Conservation (phyloP, 1,284 basidiomycete genomes). For the Schizophyllum commune region DNA sequence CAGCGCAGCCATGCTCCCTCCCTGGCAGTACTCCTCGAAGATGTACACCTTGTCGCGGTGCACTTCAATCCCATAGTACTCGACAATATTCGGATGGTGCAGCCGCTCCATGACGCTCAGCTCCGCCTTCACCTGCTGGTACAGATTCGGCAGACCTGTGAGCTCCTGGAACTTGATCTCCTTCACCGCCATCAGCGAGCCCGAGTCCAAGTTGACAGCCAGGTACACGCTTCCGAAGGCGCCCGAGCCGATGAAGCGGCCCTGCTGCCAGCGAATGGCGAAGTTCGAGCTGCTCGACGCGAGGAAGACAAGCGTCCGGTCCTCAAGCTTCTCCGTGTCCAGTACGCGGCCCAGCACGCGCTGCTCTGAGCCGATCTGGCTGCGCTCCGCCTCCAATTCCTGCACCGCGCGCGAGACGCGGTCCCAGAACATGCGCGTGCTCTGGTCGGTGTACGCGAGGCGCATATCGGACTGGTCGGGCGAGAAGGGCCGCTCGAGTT, state of each 20-base stretch:
- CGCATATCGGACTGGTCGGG: slow-evolving; percentile 25
- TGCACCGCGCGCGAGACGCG: slow-evolving; percentile 52
- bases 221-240: slow-evolving; percentile 98
- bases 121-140: slow-evolving; percentile 95
- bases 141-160: slow-evolving; percentile 72
- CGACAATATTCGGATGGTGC: slow-evolving; percentile 96
- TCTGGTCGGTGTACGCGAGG: slow-evolving; percentile 49
- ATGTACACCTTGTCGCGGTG: slow-evolving; percentile 99
- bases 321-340: slow-evolving; percentile 86
- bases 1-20: slow-evolving; percentile 86
- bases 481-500: slow-evolving; percentile 40
- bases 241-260: slow-evolving; percentile 94
- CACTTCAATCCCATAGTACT: slow-evolving; percentile 99
- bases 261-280: slow-evolving; percentile 98
- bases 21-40: slow-evolving; percentile 98
- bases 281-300: slow-evolving; percentile 93
- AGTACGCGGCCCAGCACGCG: slow-evolving; percentile 83
- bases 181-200: slow-evolving; percentile 98
- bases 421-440: slow-evolving; percentile 69
- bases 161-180: slow-evolving; percentile 98
- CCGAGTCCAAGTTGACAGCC: slow-evolving; percentile 95
- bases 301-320: slow-evolving; percentile 85
- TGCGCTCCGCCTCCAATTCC: slow-evolving; percentile 57
- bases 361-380: slow-evolving; percentile 57
- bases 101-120: slow-evolving; percentile 98